phyloP scores from a whole-genome alignment of 1,139 yeast genomes.

The Nematodospora anomalae region DNA sequence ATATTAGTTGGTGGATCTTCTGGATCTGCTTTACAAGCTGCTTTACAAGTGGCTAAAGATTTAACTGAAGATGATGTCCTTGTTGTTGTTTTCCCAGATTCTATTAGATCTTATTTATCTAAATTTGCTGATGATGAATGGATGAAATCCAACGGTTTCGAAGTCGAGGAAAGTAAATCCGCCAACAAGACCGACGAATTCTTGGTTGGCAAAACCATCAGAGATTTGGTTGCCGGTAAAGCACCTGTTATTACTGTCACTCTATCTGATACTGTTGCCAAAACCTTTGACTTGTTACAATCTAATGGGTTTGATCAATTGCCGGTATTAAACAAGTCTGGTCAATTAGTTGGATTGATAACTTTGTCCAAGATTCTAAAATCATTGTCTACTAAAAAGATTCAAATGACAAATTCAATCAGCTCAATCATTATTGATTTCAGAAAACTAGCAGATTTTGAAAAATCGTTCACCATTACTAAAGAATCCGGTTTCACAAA shows the following conservation, averaged over 20 bases:
- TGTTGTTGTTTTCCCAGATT: constrained; percentile 85
- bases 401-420: constrained; percentile 61
- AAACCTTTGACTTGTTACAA: constrained; percentile 70
- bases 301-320: constrained; percentile 83
- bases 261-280: constrained; percentile 58
- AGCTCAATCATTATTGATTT: constrained; percentile 69
- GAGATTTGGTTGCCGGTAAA: constrained; percentile 61
- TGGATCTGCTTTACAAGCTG: constrained; percentile 83
- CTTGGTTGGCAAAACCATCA: constrained; percentile 51
- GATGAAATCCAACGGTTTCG: constrained; percentile 79
- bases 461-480: constrained; percentile 63
- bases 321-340: constrained; percentile 65
- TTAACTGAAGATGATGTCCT: constrained; percentile 73
- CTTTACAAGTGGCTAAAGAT: constrained; percentile 67
- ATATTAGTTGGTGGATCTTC: constrained; percentile 87
- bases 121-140: constrained; percentile 92
- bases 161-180: constrained; percentile 48
- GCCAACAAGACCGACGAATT: constrained; percentile 54
- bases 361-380: constrained; percentile 76
- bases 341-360: constrained; percentile 72
- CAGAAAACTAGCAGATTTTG: constrained; percentile 68
- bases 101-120: constrained; percentile 82
- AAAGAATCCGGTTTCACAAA: constrained; percentile 63
- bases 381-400: constrained; percentile 62
- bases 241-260: constrained; percentile 81